These are phyloP conservation scores for Rhizopus arrhizus DNA, from an alignment of 371 early-diverging fungal genomes.

Conservation along the genomic window DNA sequence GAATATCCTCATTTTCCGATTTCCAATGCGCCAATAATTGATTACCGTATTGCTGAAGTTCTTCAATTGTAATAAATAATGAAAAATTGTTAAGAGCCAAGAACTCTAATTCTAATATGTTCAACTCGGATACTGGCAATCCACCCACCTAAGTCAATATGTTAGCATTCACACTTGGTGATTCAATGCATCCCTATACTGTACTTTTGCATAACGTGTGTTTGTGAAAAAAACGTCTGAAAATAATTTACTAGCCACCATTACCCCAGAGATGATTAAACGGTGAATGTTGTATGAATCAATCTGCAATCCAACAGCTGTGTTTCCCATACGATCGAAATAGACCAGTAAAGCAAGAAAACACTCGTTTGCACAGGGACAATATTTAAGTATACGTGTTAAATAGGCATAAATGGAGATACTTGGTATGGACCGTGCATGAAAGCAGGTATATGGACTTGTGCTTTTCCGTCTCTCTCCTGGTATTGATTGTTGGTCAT, in stretches of 20 bases:
- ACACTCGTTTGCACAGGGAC: conserved; percentile 87
- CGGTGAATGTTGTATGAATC: conserved; percentile 91
- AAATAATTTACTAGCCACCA: conserved; percentile 83
- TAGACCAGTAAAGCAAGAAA: conserved; percentile 83
- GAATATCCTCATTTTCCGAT: conserved; percentile 34
- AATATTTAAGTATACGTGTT: conserved; percentile 85
- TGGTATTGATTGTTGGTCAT: conserved; percentile 45
- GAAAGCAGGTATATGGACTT: conserved; percentile 66
- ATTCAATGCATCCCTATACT: not conserved
- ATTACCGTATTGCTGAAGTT: conserved; percentile 81
- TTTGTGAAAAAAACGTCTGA: conserved; percentile 93
- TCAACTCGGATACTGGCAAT: conserved; percentile 84
- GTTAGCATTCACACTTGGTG: not conserved
- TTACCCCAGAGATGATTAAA: conserved; percentile 79
- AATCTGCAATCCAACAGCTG: conserved; percentile 61
- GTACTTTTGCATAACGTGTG: conserved; percentile 81
- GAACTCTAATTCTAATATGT: conserved; percentile 85
- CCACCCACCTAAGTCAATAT: conserved; percentile 80
- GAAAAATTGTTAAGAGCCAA: conserved; percentile 76
- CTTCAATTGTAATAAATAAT: conserved; percentile 69
- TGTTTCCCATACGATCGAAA: conserved; percentile 74
- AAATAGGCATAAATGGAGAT: conserved; percentile 85
- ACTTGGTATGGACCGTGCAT: conserved; percentile 86
- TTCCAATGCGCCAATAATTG: conserved; percentile 65
- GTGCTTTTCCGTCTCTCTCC: conserved; percentile 24